Conservation (phyloP, 352 stramenopile species). For the Elongisporangium undulatum region DNA sequence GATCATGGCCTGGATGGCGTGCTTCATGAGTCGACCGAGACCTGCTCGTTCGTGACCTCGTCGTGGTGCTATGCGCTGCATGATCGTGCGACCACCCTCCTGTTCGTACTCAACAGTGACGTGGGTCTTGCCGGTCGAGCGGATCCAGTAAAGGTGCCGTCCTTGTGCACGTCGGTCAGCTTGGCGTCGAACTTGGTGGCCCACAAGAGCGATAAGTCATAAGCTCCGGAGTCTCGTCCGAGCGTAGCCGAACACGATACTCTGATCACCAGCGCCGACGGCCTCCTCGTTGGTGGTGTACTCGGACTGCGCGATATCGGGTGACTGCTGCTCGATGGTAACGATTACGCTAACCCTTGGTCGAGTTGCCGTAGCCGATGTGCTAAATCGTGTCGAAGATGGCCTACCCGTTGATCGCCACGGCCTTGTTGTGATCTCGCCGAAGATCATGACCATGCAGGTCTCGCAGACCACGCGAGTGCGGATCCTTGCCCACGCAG, state of each 20-base stretch:
- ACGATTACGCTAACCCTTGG: conserved; percentile 99
- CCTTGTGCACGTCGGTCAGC: conserved; percentile 99
- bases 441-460: conserved; percentile 99
- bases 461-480: conserved; percentile 99
- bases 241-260: too few relatives aligned
- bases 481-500: conserved; percentile 96
- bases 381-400: conserved; percentile 99
- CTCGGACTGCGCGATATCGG: conserved; percentile 98
- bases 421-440: conserved; percentile 99
- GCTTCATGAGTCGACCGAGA: too few relatives aligned
- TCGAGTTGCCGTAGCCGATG: conserved; percentile 98
- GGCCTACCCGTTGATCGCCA: conserved; percentile 99
- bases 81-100: conserved; percentile 92
- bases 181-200: conserved; percentile 95
- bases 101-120: conserved; percentile 98
- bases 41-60: conserved; percentile 98
- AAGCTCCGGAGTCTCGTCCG: too few relatives aligned
- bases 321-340: conserved; percentile 98
- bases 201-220: too few relatives aligned
- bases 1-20: too few relatives aligned
- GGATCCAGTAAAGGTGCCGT: conserved; percentile 97
- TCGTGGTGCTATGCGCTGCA: conserved; percentile 98
- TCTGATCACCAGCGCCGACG: too few relatives aligned
- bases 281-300: conserved; percentile 96
- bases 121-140: conserved; percentile 99